Evolutionary conservation across 371 early-diverging fungal species (phyloP).

Genomic region (Actinomortierella wolfii): DNA sequence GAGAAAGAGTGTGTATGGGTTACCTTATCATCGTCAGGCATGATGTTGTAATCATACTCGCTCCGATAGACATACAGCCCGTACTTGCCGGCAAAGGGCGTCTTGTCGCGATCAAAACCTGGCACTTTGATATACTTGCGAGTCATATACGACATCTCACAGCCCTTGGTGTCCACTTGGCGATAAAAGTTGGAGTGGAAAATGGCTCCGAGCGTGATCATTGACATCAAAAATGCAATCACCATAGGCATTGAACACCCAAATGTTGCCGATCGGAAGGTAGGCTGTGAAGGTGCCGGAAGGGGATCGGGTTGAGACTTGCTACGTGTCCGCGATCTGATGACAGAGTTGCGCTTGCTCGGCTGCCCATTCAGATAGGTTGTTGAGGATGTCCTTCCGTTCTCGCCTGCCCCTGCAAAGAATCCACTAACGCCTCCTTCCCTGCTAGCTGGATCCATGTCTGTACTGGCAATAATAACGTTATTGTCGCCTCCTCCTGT

Average conservation of each 20-base stretch:
- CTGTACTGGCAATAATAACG: no score
- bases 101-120: constrained; percentile 72
- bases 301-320: constrained; percentile 38
- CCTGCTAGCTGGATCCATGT: no score
- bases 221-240: constrained; percentile 20
- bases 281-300: constrained; percentile 14
- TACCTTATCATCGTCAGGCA: constrained; percentile 43
- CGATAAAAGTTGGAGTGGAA: constrained; percentile 63
- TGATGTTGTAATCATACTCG: constrained; percentile 58
- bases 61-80: constrained; percentile 83
- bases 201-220: constrained; percentile 23
- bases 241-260: constrained; percentile 35
- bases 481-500: no score
- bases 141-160: constrained; percentile 83
- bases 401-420: neutral
- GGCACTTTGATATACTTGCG: constrained; percentile 74
- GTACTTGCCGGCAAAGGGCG: constrained; percentile 84
- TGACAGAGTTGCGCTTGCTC: constrained; percentile 1
- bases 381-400: neutral
- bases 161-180: constrained; percentile 70
- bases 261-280: constrained; percentile 31
- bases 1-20: no score
- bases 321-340: constrained; percentile 32
- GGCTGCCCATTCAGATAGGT: constrained; percentile 8
- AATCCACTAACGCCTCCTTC: no score